Evolutionary conservation across 257 asterid species (phyloP).

Genomic region (Solanum ahanhuiri): DNA sequence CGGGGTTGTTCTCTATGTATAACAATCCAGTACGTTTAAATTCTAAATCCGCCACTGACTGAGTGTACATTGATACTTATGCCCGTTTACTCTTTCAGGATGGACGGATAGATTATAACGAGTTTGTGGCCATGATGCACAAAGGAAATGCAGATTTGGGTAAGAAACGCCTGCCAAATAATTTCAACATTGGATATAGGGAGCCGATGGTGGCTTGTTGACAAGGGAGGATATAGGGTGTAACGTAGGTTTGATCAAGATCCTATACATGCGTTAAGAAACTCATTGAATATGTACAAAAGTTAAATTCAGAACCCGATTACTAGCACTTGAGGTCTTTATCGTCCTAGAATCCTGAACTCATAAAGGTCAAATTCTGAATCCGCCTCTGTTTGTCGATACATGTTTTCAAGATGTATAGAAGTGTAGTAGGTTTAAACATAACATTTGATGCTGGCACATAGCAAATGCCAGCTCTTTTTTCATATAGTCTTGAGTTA

Average conservation of each 20-base stretch:
- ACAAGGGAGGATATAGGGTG: background rate
- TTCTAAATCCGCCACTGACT: background rate
- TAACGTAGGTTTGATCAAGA: background rate
- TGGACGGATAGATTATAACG: slow-evolving; percentile 38
- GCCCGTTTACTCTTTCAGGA: slow-evolving; percentile 17
- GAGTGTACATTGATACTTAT: background rate
- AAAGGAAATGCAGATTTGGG: slow-evolving; percentile 28
- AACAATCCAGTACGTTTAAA: background rate
- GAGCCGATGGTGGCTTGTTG: slow-evolving; percentile 12
- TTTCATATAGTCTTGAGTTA: background rate
- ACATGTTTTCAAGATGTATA: background rate
- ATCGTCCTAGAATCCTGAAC: background rate
- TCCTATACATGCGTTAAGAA: background rate
- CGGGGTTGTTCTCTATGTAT: background rate
- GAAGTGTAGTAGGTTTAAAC: background rate
- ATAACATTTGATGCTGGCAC: background rate
- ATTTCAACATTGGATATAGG: slow-evolving; percentile 8
- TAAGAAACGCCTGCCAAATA: slow-evolving; percentile 13
- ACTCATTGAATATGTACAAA: background rate
- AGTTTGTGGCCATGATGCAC: slow-evolving; percentile 51
- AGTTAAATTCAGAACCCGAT: background rate
- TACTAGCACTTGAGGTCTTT: background rate
- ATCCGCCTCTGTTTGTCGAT: background rate
- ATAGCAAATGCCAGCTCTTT: background rate
- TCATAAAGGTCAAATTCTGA: background rate